Evolutionary conservation across 139 green algal genomes (phyloP).

Genomic region (Coelastrella sp.): DNA sequence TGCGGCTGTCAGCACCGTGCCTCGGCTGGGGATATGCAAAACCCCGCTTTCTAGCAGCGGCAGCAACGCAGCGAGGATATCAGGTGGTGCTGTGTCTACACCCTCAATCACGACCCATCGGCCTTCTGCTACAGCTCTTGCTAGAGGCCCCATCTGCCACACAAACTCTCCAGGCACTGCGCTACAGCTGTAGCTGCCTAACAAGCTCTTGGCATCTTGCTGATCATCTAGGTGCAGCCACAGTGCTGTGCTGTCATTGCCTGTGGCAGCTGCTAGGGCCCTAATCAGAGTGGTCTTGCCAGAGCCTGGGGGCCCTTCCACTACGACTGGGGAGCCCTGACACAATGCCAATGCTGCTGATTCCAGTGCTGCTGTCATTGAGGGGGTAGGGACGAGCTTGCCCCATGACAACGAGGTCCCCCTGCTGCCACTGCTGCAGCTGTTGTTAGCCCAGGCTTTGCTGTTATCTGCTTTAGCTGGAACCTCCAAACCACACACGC

Average conservation of each 20-base stretch:
- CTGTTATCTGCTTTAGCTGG: constrained; percentile 1
- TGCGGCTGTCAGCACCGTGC: constrained; percentile 72
- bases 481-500: constrained; percentile 74
- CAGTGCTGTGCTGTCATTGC: constrained; percentile 67
- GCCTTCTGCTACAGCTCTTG: constrained; percentile 81
- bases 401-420: background rate
- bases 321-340: constrained; percentile 81
- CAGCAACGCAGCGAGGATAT: constrained; percentile 92
- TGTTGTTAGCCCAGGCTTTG: background rate
- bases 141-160: constrained; percentile 94
- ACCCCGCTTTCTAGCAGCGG: constrained; percentile 86
- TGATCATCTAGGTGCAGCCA: constrained; percentile 95
- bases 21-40: constrained; percentile 81
- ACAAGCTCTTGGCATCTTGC: constrained; percentile 95
- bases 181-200: constrained; percentile 95
- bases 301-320: constrained; percentile 90
- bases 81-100: constrained; percentile 91
- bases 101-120: constrained; percentile 97
- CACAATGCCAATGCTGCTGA: constrained; percentile 86
- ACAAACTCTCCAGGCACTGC: constrained; percentile 94
- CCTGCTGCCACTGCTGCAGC: background rate
- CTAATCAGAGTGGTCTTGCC: constrained; percentile 91
- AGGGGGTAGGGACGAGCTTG: constrained; percentile 66
- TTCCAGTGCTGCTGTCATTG: constrained; percentile 66
- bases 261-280: constrained; percentile 83